Conservation (phyloP, 2,329 filamentous ascomycete species). For the Celoporthe dispersa region DNA sequence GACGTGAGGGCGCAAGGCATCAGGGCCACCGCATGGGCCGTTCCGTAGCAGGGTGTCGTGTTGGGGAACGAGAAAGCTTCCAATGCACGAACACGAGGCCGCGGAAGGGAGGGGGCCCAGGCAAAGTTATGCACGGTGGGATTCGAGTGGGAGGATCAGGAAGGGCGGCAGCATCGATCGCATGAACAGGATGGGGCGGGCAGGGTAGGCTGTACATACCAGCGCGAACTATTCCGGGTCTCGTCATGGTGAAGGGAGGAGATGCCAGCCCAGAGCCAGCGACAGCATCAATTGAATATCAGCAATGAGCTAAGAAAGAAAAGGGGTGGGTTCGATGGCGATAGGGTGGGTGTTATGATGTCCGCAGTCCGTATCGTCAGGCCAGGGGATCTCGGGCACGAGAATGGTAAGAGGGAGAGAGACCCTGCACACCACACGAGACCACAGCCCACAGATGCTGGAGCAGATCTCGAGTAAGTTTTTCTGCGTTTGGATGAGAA, state of each 20-base stretch:
- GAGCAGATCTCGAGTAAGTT: not conserved
- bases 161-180: conserved; percentile 2
- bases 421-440: not conserved
- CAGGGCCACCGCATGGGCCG: conserved; percentile 24
- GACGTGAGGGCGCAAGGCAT: conserved; percentile 12
- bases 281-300: conserved; percentile 19
- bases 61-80: conserved; percentile 11
- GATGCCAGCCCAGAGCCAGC: conserved; percentile 24
- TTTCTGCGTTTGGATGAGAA: not conserved
- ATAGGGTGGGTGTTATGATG: conserved; percentile 10
- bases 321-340: not conserved
- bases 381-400: conserved; percentile 3
- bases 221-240: conserved; percentile 63
- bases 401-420: not conserved
- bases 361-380: conserved; percentile 16
- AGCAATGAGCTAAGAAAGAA: not conserved
- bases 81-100: conserved; percentile 19
- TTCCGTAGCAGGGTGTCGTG: conserved; percentile 13
- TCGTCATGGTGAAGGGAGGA: conserved; percentile 55
- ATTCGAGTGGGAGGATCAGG: conserved; percentile 5
- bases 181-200: conserved; percentile 3
- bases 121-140: conserved; percentile 21
- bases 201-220: conserved; percentile 48
- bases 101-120: not conserved
- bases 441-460: conserved; percentile 1